Evolutionary conservation across 2,329 filamentous ascomycete genomes (phyloP), one percentile per base, ranked within the genome.

Genomic region (Talaromyces albobiverticillius): DNA sequence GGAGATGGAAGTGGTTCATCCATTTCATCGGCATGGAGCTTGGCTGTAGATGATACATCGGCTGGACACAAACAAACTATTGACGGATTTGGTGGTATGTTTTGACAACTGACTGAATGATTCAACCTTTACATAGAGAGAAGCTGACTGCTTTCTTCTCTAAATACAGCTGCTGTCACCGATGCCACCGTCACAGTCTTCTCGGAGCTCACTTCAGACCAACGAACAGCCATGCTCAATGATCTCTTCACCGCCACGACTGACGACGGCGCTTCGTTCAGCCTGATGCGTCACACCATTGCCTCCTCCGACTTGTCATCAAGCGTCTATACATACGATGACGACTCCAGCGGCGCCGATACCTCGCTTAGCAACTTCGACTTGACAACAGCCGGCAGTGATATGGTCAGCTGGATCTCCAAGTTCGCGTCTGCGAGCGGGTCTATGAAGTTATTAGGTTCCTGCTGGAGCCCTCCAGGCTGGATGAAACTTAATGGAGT

Each of bases 101-200:
- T 20, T n/a, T 29, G 3, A 23, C n/a, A n/a, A n/a, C n/a, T n/a
- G n/a, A n/a, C n/a, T n/a, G n/a, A 23, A 11, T 23, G 14, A 5
- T 9, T 7, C 6, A 7, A 1, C 18, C 41, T 43, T 43, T 23
- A 20, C 10, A 25, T 40, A n/a, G 6, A 16, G 4, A 41, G 16
- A 36, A 36, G 32, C 32, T 36, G 14, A 36, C 32, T 5, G 9
- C n/a, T n/a, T 34, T 3, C 32, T 16, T 16, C n/a, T 36, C 2
- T 16, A 36, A 46, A 29, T 26, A 51, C 25, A 51, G 48, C 48
- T 32, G 48, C 48, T 20, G 48, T 51, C 38, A 51, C 48, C 18
- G 48, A 51, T 51, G 48, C 48, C 36, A 51, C 48, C 7, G 48
- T 51, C n/a, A 42, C 48, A 10, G 48, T 45, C 38, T 51, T 51